These are phyloP conservation scores for Aspergillus sp. DNA, from an alignment of 2,329 filamentous ascomycete species.

Conservation along the genomic window DNA sequence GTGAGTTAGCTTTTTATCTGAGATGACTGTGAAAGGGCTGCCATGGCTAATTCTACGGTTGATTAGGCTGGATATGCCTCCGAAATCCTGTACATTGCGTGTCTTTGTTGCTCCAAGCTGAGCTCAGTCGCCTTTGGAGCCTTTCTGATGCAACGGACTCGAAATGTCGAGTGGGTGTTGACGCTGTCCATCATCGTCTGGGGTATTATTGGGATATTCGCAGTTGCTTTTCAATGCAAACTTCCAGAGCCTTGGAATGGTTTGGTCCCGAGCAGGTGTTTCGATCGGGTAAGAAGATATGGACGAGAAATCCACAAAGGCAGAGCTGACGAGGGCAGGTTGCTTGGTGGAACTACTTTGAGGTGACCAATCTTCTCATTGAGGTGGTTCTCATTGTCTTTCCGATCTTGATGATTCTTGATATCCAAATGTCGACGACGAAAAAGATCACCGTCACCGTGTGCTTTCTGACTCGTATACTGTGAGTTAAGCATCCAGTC, in stretches of 20 bases:
- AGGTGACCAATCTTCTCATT: slow-evolving; percentile 19
- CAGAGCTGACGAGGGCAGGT: slow-evolving; percentile 2
- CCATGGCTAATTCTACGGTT: too few relatives aligned
- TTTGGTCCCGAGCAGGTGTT: slow-evolving; percentile 12
- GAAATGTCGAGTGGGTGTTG: not conserved
- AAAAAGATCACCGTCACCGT: slow-evolving; percentile 12
- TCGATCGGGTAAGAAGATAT: slow-evolving; percentile 11
- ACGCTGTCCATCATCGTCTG: slow-evolving; percentile 8
- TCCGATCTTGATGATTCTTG: slow-evolving; percentile 17
- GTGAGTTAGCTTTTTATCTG: slow-evolving; percentile 2
- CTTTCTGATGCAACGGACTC: slow-evolving; percentile 5
- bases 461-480: slow-evolving; percentile 17
- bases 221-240: slow-evolving; percentile 16
- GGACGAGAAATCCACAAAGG: not conserved
- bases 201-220: slow-evolving; percentile 10
- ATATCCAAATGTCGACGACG: slow-evolving; percentile 15
- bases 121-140: slow-evolving; percentile 20
- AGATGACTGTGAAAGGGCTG: not conserved
- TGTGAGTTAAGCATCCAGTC: slow-evolving; percentile 12
- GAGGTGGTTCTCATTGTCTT: slow-evolving; percentile 19
- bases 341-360: slow-evolving; percentile 22
- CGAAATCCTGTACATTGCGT: slow-evolving; percentile 16
- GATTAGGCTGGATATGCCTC: slow-evolving; percentile 17
- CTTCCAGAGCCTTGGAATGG: slow-evolving; percentile 16
- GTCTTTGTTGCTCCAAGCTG: slow-evolving; percentile 19